Conservation (phyloP, 169 alveolate genomes). For the Plasmodium chabaudi region DNA sequence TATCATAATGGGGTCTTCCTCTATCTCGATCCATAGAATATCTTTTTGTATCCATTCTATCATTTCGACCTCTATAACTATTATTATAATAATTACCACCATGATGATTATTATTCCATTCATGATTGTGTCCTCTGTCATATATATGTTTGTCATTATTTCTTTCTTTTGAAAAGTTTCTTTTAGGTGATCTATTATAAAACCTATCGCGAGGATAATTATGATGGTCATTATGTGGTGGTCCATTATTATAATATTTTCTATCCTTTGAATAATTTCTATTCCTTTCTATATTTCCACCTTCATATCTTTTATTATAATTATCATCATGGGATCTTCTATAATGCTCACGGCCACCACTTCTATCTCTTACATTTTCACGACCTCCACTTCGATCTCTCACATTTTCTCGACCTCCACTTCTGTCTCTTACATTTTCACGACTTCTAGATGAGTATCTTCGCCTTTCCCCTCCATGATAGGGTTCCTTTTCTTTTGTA, state of each 20-base stretch:
- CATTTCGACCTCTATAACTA: constrained; percentile 15
- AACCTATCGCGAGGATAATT: constrained; percentile 27
- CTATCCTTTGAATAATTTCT: background rate
- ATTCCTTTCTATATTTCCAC: background rate
- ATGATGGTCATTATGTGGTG: constrained; percentile 26
- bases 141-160: constrained; percentile 17
- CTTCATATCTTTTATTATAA: constrained; percentile 5
- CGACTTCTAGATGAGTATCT: constrained; percentile 52
- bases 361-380: constrained; percentile 32
- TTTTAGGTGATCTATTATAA: constrained; percentile 49
- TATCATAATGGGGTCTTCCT: constrained; percentile 16
- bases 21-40: constrained; percentile 26
- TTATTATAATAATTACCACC: background rate
- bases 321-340: background rate
- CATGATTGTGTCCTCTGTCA: constrained; percentile 22
- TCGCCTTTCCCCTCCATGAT: constrained; percentile 23
- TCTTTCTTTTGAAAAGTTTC: constrained; percentile 42
- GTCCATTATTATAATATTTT: constrained; percentile 21
- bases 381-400: constrained; percentile 21
- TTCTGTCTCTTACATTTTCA: constrained; percentile 2
- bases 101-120: background rate
- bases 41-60: constrained; percentile 40
- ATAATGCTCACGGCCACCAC: constrained; percentile 22
- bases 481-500: constrained; percentile 28
- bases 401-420: constrained; percentile 20